Evolutionary conservation across 2,329 filamentous ascomycete species (phyloP), one percentile per base, ranked within the genome.

Genomic region (Monilinia laxa): DNA sequence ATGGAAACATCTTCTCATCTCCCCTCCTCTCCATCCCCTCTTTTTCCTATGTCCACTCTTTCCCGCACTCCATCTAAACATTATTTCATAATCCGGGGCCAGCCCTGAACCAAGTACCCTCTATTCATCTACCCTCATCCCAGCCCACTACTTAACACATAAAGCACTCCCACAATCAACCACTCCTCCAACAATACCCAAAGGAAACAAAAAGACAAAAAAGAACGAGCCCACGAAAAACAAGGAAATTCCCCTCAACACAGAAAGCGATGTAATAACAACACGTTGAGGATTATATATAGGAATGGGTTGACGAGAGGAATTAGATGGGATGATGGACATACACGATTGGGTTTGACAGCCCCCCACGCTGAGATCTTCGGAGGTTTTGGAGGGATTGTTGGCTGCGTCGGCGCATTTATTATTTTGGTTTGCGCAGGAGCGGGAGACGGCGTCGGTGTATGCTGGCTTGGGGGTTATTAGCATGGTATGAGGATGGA

Each of bases 261-360:
- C 1, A 16, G 25, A n/a, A 28, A 42, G 20, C 23, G 23, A 58
- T 9, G 14, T 2, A 53, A 31, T 11, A 58, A n/a, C 16, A 25
- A n/a, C 20, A 7, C 40, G 18, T n/a, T 9, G 45, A 47, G 20
- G 45, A 20, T 9, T n/a, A 20, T 49, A 20, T 9, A 35, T 6
- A 35, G 31, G 31, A 35, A 35, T 6, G 7, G 18, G 9, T 35
- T 9, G 31, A 5, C 31, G 31, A 35, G 57, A 59, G 31, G 14
- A 59, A 59, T 59, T 47, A n/a, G 18, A 59, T 35, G 9, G 25
- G 25, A n/a, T 23, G 4, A 35, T 47, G 14, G 45, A 59, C 57
- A 59, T 59, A 59, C 57, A 59, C 42, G 47, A 10, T n/a, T 59
- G 57, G 47, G 57, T 47, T 59, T 59, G 57, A 47, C 57, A 59